Percentiles rank a stretch among this genome's conserved stretches.
Conservation (phyloP, 2,329 filamentous ascomycete genomes). For the Colletotrichum australisinense region DNA sequence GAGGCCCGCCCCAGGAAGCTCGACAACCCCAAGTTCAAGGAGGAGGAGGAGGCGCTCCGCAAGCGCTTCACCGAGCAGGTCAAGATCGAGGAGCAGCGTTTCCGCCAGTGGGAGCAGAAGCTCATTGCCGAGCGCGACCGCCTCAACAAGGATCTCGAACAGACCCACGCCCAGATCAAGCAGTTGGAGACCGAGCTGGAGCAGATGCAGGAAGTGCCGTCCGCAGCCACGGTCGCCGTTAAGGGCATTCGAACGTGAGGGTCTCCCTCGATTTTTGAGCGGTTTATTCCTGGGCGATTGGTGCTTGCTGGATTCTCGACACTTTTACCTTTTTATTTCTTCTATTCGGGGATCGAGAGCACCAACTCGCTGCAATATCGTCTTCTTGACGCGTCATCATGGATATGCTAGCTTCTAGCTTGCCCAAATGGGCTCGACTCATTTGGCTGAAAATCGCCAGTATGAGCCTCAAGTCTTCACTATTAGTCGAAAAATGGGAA, state of each 20-base stretch:
- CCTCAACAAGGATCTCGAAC: conserved; percentile 99
- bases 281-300: conserved; percentile 39
- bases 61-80: conserved; percentile 99
- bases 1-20: conserved; percentile 97
- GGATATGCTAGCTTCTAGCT: conserved; percentile 28
- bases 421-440: not conserved
- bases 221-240: conserved; percentile 93
- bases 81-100: conserved; percentile 99
- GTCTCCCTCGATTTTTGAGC: conserved; percentile 19
- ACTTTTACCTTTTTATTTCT: conserved; percentile 38
- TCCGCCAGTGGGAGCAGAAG: conserved; percentile 99
- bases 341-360: conserved; percentile 21
- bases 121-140: conserved; percentile 98
- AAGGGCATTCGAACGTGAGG: conserved; percentile 48
- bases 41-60: conserved; percentile 97
- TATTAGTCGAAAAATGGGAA: not conserved
- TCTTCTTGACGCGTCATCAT: conserved; percentile 11
- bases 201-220: conserved; percentile 88
- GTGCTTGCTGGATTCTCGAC: conserved; percentile 38
- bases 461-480: not conserved
- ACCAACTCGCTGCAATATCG: conserved; percentile 7
- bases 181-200: conserved; percentile 93
- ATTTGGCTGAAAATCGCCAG: conserved; percentile 4
- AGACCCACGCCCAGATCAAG: conserved; percentile 95
- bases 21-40: conserved; percentile 99